Evolutionary conservation across 257 asterid species (phyloP).

Genomic region (Solanum raphanifolium): DNA sequence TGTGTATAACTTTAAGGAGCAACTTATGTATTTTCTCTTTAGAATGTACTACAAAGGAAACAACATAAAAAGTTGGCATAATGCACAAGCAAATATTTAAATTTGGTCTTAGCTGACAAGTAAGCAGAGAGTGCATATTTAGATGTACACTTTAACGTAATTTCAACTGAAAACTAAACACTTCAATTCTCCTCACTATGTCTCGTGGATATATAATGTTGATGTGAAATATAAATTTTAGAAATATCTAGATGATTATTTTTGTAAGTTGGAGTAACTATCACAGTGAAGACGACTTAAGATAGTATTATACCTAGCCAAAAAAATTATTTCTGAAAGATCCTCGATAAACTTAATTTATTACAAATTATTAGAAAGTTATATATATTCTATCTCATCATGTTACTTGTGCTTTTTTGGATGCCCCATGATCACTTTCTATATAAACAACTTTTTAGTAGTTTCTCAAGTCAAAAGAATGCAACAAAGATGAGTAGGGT

Average conservation of each 20-base stretch:
- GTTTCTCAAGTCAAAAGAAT: not conserved
- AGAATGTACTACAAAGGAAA: not conserved
- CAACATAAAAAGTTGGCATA: not conserved
- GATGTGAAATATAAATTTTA: not conserved
- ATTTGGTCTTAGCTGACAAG: not conserved
- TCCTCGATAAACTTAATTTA: not conserved
- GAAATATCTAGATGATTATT: not conserved
- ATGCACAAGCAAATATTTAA: not conserved
- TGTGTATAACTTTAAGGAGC: not conserved
- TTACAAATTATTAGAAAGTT: not conserved
- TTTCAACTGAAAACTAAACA: too few species aligned
- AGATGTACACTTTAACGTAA: too few species aligned
- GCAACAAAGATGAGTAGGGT: not conserved
- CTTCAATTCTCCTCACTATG: too few species aligned
- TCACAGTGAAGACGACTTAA: rapidly evolving
- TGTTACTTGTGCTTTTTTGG: not conserved
- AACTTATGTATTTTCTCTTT: not conserved
- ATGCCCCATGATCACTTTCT: not conserved
- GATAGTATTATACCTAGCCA: too few species aligned
- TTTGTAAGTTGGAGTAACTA: too few species aligned
- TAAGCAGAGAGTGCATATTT: too few species aligned
- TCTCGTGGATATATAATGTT: not conserved
- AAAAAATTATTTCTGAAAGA: not conserved
- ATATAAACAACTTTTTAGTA: not conserved
- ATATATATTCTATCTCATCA: not conserved